Evolutionary conservation across 2,329 filamentous ascomycete genomes (phyloP), one percentile per base, ranked within the genome.

Genomic region (Phoma herbarum): DNA sequence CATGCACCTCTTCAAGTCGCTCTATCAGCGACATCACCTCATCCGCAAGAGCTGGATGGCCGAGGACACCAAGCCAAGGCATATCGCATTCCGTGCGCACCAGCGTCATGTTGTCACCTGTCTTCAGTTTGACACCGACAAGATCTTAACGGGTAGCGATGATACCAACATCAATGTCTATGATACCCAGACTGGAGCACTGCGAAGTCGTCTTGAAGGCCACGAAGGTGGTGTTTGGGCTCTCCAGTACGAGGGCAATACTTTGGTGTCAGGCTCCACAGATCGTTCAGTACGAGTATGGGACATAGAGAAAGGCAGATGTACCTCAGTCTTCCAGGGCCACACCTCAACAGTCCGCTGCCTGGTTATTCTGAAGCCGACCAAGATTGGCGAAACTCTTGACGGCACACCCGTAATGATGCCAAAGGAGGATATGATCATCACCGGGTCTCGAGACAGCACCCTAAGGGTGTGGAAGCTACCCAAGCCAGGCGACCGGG

Each of bases 161-260:
- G 95, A 99, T 74, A 97, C 93, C 4, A 89, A 97, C 62, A 99
- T 99, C 70, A 93, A 99, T 70, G 93, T 99, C 29, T 99, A 98
- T 76, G 93, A 98, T 73, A 98, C 95, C 12, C 96, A 95, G 79
- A 97, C 93, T 0, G 95, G 95, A 58, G 90, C 90, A 64, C 80
- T 97, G 33, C 87, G 91, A 46, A 92, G 88, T 71, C 92, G 90
- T 63, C 86, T 99, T 2, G 90, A 93, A 70, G 95, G 95, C 2
- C 95, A 99, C 68, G 95, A 99, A 77, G 95, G 95, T 31, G 95
- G 95, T 44, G 95, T 99, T 1, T 99, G 95, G 95, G 95, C 95
- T 28, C 80, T 99, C 52, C 93, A 98, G 76, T 99, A 98, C 74
- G 90, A 97, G 73, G 94, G 93, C 49, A 97, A 98, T 73, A 92